These are phyloP conservation scores for Populus trichocarpa DNA, from an alignment of 441 rosid genomes.

Conservation along the genomic window DNA sequence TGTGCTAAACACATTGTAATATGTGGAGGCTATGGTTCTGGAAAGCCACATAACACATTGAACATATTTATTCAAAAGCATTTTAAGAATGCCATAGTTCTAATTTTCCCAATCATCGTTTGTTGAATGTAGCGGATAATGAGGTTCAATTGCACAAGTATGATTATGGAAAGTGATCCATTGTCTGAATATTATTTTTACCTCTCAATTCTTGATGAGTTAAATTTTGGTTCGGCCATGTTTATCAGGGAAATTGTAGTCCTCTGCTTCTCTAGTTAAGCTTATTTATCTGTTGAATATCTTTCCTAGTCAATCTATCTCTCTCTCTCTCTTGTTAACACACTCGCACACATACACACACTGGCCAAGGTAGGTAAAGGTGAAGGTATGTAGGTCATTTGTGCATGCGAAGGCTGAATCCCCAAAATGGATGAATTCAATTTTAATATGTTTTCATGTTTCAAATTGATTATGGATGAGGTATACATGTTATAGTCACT, in stretches of 20 bases:
- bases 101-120: background rate
- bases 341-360: no score
- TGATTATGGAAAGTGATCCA: background rate
- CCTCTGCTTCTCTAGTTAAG: no score
- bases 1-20: background rate
- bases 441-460: no score
- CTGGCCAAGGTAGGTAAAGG: no score
- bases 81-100: background rate
- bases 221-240: background rate
- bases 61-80: background rate
- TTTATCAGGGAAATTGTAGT: no score
- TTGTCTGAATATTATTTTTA: background rate
- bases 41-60: background rate
- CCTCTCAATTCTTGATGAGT: background rate
- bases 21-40: background rate
- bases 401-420: no score
- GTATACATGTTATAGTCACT: background rate
- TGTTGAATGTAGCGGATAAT: background rate
- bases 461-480: no score
- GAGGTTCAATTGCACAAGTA: background rate
- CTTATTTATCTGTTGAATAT: no score
- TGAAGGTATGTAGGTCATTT: no score
- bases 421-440: no score
- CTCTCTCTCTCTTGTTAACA: no score
- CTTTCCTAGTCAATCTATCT: no score